phyloP scores from a whole-genome alignment of 208 protist species.

The Trypanosoma congolense region DNA sequence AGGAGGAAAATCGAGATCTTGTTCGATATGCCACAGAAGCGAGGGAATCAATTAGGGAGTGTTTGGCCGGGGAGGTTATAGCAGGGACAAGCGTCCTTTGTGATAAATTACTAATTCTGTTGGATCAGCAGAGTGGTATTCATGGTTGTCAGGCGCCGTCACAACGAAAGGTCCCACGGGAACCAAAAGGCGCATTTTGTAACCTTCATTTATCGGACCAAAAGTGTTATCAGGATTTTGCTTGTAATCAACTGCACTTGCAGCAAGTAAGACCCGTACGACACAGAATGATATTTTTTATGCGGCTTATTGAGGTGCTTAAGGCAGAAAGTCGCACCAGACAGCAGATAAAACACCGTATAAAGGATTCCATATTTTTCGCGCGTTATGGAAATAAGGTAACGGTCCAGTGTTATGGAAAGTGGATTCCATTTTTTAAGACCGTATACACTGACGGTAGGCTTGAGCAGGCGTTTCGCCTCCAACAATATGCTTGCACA shows the following conservation, averaged over 20 bases:
- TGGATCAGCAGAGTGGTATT: slow-evolving; percentile 80
- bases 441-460: slow-evolving; percentile 80
- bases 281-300: slow-evolving; percentile 75
- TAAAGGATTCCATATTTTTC: slow-evolving; percentile 87
- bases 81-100: slow-evolving; percentile 34
- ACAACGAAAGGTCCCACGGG: slow-evolving; percentile 72
- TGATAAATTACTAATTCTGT: slow-evolving; percentile 50
- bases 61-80: slow-evolving; percentile 24
- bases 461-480: slow-evolving; percentile 76
- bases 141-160: slow-evolving; percentile 69
- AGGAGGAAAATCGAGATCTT: slow-evolving; percentile 28
- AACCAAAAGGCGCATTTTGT: slow-evolving; percentile 85
- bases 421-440: slow-evolving; percentile 86
- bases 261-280: slow-evolving; percentile 75
- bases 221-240: slow-evolving; percentile 85
- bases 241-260: slow-evolving; percentile 83
- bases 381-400: slow-evolving; percentile 86
- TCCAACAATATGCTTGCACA: slow-evolving; percentile 51
- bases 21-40: slow-evolving; percentile 54
- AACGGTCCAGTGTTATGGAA: slow-evolving; percentile 71
- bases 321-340: slow-evolving; percentile 49
- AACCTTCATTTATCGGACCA: slow-evolving; percentile 85
- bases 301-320: slow-evolving; percentile 59
- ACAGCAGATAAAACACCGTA: slow-evolving; percentile 50
- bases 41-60: slow-evolving; percentile 36